A percentile compares a stretch with the other conserved stretches of the same genome.
Conservation (phyloP, 2,329 filamentous ascomycete species). For the Diaporthe batatas region DNA sequence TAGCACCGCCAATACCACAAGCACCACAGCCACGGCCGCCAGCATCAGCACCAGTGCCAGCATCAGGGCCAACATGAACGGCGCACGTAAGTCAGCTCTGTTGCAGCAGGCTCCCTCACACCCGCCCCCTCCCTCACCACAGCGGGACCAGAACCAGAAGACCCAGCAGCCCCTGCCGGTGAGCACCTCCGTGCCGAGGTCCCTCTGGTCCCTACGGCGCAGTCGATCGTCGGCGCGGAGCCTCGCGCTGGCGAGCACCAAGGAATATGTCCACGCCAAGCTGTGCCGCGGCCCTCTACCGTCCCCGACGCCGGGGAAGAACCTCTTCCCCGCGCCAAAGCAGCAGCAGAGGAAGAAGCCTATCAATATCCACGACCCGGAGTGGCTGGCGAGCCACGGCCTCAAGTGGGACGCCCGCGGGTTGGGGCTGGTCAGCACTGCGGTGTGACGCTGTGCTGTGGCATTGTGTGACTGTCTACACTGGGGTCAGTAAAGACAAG, state of each 20-base stretch:
- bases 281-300: constrained; percentile 9
- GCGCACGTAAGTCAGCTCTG: constrained; percentile 3
- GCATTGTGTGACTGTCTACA: neutral
- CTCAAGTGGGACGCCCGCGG: constrained; percentile 36
- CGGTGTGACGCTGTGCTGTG: constrained; percentile 2
- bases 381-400: constrained; percentile 37
- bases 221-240: constrained; percentile 15
- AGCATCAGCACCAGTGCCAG: neutral
- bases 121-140: neutral
- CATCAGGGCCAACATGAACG: neutral
- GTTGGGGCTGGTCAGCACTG: constrained; percentile 30
- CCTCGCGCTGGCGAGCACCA: constrained; percentile 11
- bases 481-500: neutral
- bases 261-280: constrained; percentile 19
- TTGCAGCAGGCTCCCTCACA: neutral
- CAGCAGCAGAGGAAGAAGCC: constrained; percentile 1
- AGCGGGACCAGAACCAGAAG: neutral
- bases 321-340: constrained; percentile 33
- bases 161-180: neutral
- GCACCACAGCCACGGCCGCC: neutral
- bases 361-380: constrained; percentile 36
- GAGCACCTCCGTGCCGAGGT: neutral
- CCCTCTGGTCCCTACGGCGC: constrained; percentile 14
- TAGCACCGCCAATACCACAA: constrained; percentile 3
- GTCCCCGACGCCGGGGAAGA: constrained; percentile 21